phyloP scores from a whole-genome alignment of 805 yeast genomes.

The Wickerhamiella shivajii region DNA sequence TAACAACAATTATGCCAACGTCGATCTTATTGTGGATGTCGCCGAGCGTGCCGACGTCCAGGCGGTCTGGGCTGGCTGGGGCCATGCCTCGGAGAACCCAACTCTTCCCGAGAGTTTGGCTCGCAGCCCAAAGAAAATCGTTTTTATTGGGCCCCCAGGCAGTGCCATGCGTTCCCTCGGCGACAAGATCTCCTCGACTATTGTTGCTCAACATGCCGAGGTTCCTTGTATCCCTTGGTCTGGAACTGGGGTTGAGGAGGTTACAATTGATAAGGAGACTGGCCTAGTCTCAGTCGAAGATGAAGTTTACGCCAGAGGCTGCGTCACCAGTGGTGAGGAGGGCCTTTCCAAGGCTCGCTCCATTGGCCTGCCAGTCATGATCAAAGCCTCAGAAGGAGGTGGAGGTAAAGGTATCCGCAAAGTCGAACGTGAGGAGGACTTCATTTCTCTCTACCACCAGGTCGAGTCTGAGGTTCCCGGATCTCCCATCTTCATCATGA shows the following conservation, averaged over 20 bases:
- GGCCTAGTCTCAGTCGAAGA: slow-evolving; percentile 83
- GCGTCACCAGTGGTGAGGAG: slow-evolving; percentile 73
- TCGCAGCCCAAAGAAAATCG: slow-evolving; percentile 74
- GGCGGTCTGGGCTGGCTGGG: slow-evolving; percentile 99
- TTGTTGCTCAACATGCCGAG: slow-evolving; percentile 96
- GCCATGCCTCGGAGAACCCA: slow-evolving; percentile 99
- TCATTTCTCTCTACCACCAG: slow-evolving; percentile 65
- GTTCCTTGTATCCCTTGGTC: slow-evolving; percentile 99
- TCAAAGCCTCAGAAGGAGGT: slow-evolving; percentile 99
- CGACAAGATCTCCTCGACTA: slow-evolving; percentile 94
- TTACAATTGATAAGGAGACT: slow-evolving; percentile 48
- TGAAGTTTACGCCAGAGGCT: slow-evolving; percentile 72
- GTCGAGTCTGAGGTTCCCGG: slow-evolving; percentile 98
- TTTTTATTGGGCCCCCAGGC: slow-evolving; percentile 98
- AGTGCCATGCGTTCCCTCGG: slow-evolving; percentile 99
- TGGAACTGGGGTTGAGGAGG: slow-evolving; percentile 90
- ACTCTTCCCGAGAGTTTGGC: slow-evolving; percentile 85
- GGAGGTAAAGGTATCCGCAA: slow-evolving; percentile 99
- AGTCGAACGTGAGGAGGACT: slow-evolving; percentile 74
- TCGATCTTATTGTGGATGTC: slow-evolving; percentile 87
- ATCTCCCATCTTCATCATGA: slow-evolving; percentile 95
- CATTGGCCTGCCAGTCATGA: slow-evolving; percentile 97
- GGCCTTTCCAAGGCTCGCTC: slow-evolving; percentile 72
- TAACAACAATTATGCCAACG: slow-evolving; percentile 96
- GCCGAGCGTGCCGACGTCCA: slow-evolving; percentile 95